Base-by-base conservation (phyloP, 192 early-diverging fungal genomes). In the Backusella luteola region DNA sequence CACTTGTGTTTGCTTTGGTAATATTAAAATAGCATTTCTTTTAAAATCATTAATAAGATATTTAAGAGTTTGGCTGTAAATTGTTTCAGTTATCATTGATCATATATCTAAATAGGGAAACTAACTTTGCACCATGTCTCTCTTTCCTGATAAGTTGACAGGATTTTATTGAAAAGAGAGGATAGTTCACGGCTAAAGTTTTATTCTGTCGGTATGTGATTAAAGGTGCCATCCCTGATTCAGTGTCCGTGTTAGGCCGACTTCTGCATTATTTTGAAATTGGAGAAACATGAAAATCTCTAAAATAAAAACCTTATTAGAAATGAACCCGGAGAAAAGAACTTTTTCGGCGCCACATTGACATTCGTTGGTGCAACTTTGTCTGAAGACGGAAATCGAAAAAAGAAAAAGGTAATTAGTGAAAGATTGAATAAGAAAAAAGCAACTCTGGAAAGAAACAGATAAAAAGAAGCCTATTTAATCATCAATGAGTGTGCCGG, bases 221-320 rank as follows among this genome's bases (percentile, higher is more conserved):
- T 63, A 63, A 29, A 11, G 56, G 23, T 63, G 12, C 56, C 56
- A 63, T 63, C 8, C 4, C 56, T 63, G 23, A 63, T 63, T 29
- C 56, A 63, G 56, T 63, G 56, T 14, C 56, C 56, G 56, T 63
- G 56, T 63, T 63, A 12, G 26, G 23, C 56, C 56, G 56, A 63
- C 23, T 63, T 63, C 12, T 63, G 56, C 56, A 63, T 63, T 63
- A 29, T 63, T 29, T 14, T 63, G 56, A 63, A 63, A 63, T 26
- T 63, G 21, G 56, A 63, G 56, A 63, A 63, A 63, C 56, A 63
- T 63, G 56, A 63, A 63, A 63, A 63, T 29, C 23, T 63, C 56
- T 2, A 63, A 63, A 63, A 63, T 63, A 63, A 63, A 63, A 63
- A 63, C 56, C 56, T 63, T 63, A 63, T 63, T 63, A 63, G 56